Evolutionary conservation across 176 grass and related monocot genomes (phyloP), one percentile per base, ranked within the genome.

Genomic region (Bromus sterilis): DNA sequence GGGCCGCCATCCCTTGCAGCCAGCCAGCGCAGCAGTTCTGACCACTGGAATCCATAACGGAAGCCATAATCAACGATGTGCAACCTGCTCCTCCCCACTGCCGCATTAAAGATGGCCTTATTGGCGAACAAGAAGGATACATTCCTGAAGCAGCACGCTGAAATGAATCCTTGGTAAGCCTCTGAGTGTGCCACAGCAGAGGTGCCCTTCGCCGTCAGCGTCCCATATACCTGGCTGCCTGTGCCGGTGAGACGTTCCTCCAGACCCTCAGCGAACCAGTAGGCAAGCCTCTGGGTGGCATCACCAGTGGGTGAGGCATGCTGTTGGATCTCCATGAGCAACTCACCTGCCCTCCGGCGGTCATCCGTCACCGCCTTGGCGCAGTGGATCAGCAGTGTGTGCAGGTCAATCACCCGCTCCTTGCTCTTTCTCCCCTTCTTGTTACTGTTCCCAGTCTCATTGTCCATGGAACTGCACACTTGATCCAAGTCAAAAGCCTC

Each of bases 211-310:
- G 82, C 74, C 60, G 82, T 56, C 5, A 89, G 66, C 4, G 75
- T 83, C 26, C 66, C 86, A 26, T 86, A 89, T 18, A 83, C 44
- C 6, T 86, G 64, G 59, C 75, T 92, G 57, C 86, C 90, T 4
- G 67, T 89, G 67, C 90, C 79, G 10, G 44, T 75, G 29, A 92
- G 78, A 44, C 90, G 82, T 35, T 75, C 79, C 43, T 92, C 82
- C 15, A 92, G 79, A 20, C 90, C 90, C 16, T 89, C 83, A 3
- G 82, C 53, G 46, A 92, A 92, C 44, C 75, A 92, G 69, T 92
- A 84, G 28, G 90, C 90, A 70, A 92, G 69, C 35, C 90, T 64
- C 79, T 92, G 86, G 16, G 73, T 89, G 26, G 83, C 83, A 29
- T 89, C 75, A 4, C 90, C 90, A 6, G 55, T 68, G 4, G 83